Evolutionary conservation across 257 asterid species (phyloP).

Genomic region (Solanum pinnatisectum): DNA sequence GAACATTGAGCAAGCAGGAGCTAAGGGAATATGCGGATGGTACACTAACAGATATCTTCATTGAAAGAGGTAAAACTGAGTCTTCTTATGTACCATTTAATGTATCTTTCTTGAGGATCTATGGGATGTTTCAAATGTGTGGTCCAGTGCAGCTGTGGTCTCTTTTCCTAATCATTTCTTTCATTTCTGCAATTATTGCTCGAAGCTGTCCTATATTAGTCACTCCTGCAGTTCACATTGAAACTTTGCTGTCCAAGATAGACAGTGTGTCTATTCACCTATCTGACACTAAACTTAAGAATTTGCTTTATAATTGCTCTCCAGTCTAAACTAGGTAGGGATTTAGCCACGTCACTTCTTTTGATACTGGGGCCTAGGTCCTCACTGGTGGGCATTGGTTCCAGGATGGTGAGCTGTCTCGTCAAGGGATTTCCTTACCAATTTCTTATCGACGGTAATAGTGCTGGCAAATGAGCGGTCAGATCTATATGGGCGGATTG

Average conservation of each 20-base stretch:
- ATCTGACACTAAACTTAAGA: not conserved
- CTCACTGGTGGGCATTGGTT: not conserved
- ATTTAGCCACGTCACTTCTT: not conserved
- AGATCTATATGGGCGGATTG: not conserved
- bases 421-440: not conserved
- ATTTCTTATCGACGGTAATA: not conserved
- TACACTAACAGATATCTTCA: constrained; percentile 84
- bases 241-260: not conserved
- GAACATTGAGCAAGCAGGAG: constrained; percentile 90
- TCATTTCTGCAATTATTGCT: not conserved
- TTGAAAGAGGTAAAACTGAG: constrained; percentile 74
- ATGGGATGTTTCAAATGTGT: not conserved
- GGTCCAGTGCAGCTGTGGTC: not conserved
- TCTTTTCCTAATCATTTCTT: not conserved
- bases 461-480: not conserved
- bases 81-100: not conserved
- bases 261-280: not conserved
- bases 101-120: not conserved
- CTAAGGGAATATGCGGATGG: constrained; percentile 99
- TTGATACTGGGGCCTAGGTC: not conserved
- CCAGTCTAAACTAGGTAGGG: not conserved
- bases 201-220: not conserved
- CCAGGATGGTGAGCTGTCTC: not conserved
- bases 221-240: not conserved
- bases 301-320: not conserved